Conservation (phyloP, 768 basidiomycete species). For the Lactarius vividus region DNA sequence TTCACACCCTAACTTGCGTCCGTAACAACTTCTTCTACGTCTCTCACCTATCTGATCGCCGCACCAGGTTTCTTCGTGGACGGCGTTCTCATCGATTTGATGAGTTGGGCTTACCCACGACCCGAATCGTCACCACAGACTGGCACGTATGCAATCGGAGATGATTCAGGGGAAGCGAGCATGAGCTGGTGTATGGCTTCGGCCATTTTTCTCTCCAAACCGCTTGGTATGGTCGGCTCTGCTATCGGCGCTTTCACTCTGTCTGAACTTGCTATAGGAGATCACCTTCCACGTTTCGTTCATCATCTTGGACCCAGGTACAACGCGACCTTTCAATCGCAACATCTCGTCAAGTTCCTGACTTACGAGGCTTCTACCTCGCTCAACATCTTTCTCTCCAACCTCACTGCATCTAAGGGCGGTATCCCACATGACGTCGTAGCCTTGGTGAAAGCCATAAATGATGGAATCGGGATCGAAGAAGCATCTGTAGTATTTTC, state of each 20-base stretch:
- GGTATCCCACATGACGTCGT: constrained; percentile 34
- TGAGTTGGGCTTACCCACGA: constrained; percentile 65
- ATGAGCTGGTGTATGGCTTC: constrained; percentile 72
- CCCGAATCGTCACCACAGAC: constrained; percentile 38
- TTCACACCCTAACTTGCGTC: constrained; percentile 56
- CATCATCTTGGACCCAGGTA: constrained; percentile 84
- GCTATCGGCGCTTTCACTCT: background rate
- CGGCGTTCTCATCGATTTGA: constrained; percentile 59
- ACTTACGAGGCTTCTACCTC: constrained; percentile 86
- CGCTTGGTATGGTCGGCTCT: constrained; percentile 47
- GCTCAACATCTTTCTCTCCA: constrained; percentile 71
- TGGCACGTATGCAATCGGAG: constrained; percentile 56
- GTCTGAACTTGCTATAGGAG: constrained; percentile 40
- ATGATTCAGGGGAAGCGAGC: constrained; percentile 40
- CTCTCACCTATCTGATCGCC: constrained; percentile 6
- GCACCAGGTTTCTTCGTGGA: constrained; percentile 70
- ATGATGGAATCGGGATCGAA: constrained; percentile 45
- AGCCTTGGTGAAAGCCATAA: constrained; percentile 50
- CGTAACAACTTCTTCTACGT: constrained; percentile 39
- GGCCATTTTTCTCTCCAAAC: constrained; percentile 55
- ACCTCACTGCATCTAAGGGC: constrained; percentile 39
- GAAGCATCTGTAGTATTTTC: constrained; percentile 42
- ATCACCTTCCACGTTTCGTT: constrained; percentile 70
- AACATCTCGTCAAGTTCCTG: constrained; percentile 63
- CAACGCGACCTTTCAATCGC: constrained; percentile 71